Base-by-base conservation (phyloP, 768 basidiomycete genomes). In the Leccinum incarnatum region DNA sequence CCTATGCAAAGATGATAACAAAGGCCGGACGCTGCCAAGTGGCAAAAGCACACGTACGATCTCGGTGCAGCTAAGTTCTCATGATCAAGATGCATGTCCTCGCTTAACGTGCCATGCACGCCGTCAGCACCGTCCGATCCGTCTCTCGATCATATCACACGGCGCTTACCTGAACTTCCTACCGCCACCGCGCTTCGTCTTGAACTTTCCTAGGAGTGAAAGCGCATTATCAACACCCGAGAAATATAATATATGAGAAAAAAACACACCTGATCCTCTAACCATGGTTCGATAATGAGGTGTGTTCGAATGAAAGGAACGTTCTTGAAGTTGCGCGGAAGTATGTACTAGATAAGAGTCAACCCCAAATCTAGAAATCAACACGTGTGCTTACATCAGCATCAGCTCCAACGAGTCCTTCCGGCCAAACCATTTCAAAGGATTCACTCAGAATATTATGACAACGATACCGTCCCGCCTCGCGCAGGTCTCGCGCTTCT, bases 381-480 rank as follows among this genome's bases (percentile, higher is more conserved):
- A 29, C 25, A 17, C 1, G 5, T 32, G 2, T 52, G 59, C 55
- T 71, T 63, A 69, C 62, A 50, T 67, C 65, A 67, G 52, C 61
- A 21, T 1, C 23, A 0, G 19, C 23, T 53, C 8, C 40, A 42
- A 45, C 61, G 61, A 66, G 54, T 52, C 52, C 11, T 30, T 23
- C 15, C 32, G 15, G 17, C 17, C 56, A 25, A 34, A 23, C 14
- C 27, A n/a, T 27, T 27, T 47, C 14, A 21, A 12, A 48, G 15
- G 25, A 12, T 12, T 15, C 5, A 36, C n/a, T 23, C 3, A 2
- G 2, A 56, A 46, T 21, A 11, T 5, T 32, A 88, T 89, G 86
- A 82, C 86, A 4, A 97, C 93, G 51, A 98, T 98, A 72, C 95
- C 96, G 17, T 75, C 94, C 45, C 87, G 96, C 40, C 83, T 99